Conservation (phyloP, 495 filamentous ascomycete genomes). For the Penicillium salamii region DNA sequence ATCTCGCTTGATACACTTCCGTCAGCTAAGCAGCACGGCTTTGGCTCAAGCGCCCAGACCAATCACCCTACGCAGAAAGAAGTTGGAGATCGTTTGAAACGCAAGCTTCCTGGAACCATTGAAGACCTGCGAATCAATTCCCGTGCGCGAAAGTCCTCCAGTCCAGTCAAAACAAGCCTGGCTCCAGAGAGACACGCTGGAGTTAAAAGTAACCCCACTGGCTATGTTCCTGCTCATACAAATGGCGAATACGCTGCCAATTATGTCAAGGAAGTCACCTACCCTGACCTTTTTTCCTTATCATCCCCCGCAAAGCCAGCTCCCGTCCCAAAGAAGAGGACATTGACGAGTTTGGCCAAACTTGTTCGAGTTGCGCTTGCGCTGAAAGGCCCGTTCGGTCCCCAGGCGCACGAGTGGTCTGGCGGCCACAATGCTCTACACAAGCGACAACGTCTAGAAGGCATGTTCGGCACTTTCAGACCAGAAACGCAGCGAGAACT, state of each 20-base stretch:
- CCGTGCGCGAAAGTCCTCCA: conserved; percentile 13
- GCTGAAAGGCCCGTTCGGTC: conserved; percentile 44
- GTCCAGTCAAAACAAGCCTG: conserved; percentile 5
- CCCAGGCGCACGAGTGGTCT: conserved; percentile 13
- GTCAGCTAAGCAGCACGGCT: conserved; percentile 39
- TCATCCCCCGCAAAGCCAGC: conserved; percentile 2
- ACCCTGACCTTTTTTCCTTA: conserved; percentile 16
- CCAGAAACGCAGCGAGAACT: conserved; percentile 42
- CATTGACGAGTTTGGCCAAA: conserved; percentile 33
- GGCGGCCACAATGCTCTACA: conserved; percentile 3
- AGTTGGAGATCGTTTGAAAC: conserved; percentile 28
- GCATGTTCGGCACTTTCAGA: conserved; percentile 45
- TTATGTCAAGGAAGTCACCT: conserved; percentile 3
- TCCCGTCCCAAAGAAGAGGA: conserved; percentile 5
- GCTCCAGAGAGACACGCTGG: neutral
- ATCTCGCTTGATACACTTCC: conserved; percentile 53
- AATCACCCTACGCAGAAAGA: conserved; percentile 27
- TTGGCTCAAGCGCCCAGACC: conserved; percentile 26
- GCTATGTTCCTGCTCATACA: neutral
- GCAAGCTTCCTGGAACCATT: conserved; percentile 25
- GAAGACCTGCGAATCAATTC: conserved; percentile 17
- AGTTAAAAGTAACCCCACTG: neutral
- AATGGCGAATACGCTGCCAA: neutral
- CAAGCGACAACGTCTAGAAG: conserved; percentile 32
- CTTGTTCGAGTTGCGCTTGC: conserved; percentile 47